These are phyloP conservation scores for Coemansia nantahalensis DNA, from an alignment of 192 early-diverging fungal species.

Conservation along the genomic window DNA sequence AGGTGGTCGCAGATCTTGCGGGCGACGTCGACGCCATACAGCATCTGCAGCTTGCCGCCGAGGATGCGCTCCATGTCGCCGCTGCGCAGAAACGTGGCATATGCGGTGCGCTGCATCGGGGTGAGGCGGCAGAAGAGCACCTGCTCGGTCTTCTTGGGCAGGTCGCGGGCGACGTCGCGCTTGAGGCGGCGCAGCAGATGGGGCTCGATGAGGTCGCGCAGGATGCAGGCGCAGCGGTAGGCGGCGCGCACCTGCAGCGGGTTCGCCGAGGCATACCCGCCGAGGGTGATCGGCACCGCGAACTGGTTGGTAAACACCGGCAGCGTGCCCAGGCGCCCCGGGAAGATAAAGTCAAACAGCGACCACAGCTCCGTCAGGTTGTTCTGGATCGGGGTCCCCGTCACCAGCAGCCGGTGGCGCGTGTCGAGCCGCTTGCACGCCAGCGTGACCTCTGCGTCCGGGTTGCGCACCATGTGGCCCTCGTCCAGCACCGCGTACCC, in stretches of 20 bases:
- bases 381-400: slow-evolving; percentile 82
- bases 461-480: slow-evolving; percentile 96
- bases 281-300: slow-evolving; percentile 86
- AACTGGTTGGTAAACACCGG: slow-evolving; percentile 69
- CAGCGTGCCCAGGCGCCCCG: slow-evolving; percentile 65
- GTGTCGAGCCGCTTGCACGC: slow-evolving; percentile 71
- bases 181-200: slow-evolving; percentile 92
- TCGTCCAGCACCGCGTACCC: slow-evolving; percentile 90
- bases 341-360: slow-evolving; percentile 77
- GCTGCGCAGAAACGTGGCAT: slow-evolving; percentile 70
- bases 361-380: slow-evolving; percentile 80
- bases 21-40: slow-evolving; percentile 88
- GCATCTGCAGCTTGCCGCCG: slow-evolving; percentile 73
- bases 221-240: slow-evolving; percentile 86
- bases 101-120: slow-evolving; percentile 64
- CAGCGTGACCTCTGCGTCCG: slow-evolving; percentile 82
- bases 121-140: slow-evolving; percentile 91
- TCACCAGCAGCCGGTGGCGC: slow-evolving; percentile 70
- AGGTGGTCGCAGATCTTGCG: slow-evolving; percentile 98
- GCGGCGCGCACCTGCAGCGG: slow-evolving; percentile 91
- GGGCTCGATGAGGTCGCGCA: slow-evolving; percentile 91
- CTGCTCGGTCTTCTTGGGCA: slow-evolving; percentile 91
- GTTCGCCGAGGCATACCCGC: slow-evolving; percentile 90
- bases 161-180: slow-evolving; percentile 82
- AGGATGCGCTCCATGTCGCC: slow-evolving; percentile 75